Evolutionary conservation across 805 yeast species (phyloP).

Genomic region (Cyberlindnera veronae): DNA sequence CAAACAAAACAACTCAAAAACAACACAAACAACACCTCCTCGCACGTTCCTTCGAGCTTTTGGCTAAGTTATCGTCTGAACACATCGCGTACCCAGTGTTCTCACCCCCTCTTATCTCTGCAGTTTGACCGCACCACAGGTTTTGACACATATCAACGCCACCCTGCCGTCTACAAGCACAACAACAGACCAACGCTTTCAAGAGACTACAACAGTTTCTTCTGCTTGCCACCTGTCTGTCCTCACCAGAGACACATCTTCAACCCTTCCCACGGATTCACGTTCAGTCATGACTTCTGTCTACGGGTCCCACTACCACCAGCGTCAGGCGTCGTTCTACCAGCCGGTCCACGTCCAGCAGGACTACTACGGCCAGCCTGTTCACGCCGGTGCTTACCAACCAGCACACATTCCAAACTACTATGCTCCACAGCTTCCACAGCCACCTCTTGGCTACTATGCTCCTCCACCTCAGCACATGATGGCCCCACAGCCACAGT

Average conservation of each 20-base stretch:
- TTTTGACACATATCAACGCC: too few relatives aligned
- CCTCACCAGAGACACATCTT: too few relatives aligned
- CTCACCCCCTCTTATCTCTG: not conserved
- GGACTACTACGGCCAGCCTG: slow-evolving; percentile 7
- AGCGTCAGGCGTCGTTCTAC: slow-evolving; percentile 3
- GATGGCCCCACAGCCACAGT: slow-evolving; percentile 11
- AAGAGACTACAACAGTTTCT: too few relatives aligned
- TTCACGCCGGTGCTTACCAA: slow-evolving; percentile 3
- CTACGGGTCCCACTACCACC: slow-evolving; percentile 19
- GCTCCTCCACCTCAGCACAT: slow-evolving; percentile 10
- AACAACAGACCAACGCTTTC: too few relatives aligned
- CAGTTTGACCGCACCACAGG: too few relatives aligned
- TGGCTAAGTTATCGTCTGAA: slow-evolving; percentile 38
- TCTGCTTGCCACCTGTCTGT: too few relatives aligned
- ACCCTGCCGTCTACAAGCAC: too few relatives aligned
- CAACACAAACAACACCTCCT: not conserved
- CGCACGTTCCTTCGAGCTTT: slow-evolving; percentile 34
- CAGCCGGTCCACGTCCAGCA: slow-evolving; percentile 4
- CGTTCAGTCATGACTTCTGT: slow-evolving; percentile 20
- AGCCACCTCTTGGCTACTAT: slow-evolving; percentile 8
- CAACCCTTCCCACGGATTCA: slow-evolving; percentile 2
- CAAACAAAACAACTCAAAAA: too few relatives aligned
- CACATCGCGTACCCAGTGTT: not conserved
- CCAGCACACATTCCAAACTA: too few relatives aligned
- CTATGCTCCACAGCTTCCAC: too few relatives aligned